These are phyloP conservation scores for Nephelium lappaceum DNA, from an alignment of 345 rosid species.

Conservation along the genomic window DNA sequence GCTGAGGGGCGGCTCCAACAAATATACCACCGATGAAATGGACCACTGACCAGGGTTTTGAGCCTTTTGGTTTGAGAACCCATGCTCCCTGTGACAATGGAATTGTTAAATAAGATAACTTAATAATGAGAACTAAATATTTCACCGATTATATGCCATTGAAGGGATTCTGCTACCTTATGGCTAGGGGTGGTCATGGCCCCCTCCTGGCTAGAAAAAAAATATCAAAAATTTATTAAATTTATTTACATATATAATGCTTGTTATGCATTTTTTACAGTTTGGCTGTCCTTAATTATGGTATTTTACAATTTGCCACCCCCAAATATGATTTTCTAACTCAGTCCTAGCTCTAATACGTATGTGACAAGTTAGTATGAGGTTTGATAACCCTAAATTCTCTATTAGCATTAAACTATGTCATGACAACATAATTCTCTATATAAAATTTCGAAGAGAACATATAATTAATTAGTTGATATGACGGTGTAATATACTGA, in stretches of 20 bases:
- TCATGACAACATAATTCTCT: background rate
- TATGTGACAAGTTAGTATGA: background rate
- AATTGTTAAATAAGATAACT: slow-evolving; percentile 1
- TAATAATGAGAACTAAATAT: background rate
- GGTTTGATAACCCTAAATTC: background rate
- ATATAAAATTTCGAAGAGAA: background rate
- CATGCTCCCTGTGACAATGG: slow-evolving; percentile 77
- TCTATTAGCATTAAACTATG: background rate
- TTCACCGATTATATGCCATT: background rate
- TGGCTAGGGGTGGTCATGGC: background rate
- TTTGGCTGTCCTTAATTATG: too few species aligned
- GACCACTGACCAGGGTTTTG: slow-evolving; percentile 70
- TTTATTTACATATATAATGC: too few species aligned
- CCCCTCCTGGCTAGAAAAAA: background rate
- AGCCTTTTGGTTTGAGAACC: slow-evolving; percentile 78
- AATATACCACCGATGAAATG: slow-evolving; percentile 96
- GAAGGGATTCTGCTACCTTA: background rate
- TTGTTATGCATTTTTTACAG: too few species aligned
- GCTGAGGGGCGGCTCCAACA: slow-evolving; percentile 99
- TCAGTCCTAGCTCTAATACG: background rate
- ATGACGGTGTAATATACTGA: background rate
- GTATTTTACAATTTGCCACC: too few species aligned
- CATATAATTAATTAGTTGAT: background rate
- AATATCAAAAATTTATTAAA: too few species aligned
- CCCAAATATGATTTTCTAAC: too few species aligned